Evolutionary conservation across 306 rosid genomes (phyloP).

Genomic region (Vachellia collinsii): DNA sequence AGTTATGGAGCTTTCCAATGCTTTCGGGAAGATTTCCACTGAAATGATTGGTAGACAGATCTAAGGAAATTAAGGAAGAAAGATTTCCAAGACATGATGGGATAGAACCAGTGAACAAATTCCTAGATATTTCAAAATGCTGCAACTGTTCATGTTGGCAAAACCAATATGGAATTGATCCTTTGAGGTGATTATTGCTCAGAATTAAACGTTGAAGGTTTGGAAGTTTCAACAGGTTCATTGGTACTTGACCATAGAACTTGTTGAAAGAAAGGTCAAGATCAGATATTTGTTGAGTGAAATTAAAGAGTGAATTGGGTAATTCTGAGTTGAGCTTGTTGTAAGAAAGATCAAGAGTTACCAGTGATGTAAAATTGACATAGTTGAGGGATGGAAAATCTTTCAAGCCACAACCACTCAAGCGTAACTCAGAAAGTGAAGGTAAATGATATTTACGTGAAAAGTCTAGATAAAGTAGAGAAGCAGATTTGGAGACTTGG

Average conservation of each 20-base stretch:
- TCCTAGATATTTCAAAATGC: no score
- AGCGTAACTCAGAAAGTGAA: neutral
- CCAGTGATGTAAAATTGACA: conserved; percentile 39
- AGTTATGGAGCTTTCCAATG: neutral
- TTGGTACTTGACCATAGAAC: no score
- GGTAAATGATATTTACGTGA: neutral
- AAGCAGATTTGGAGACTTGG: neutral
- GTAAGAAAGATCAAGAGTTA: conserved; percentile 13
- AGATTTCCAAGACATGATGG: neutral
- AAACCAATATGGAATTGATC: no score
- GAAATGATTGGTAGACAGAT: neutral
- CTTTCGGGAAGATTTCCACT: neutral
- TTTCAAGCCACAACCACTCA: neutral
- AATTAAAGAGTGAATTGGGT: conserved; percentile 1
- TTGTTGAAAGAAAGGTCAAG: no score
- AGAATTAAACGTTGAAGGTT: no score
- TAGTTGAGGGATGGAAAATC: neutral
- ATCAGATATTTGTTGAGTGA: neutral
- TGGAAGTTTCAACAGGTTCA: no score
- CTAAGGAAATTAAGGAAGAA: neutral
- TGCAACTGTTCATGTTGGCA: no score
- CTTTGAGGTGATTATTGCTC: no score
- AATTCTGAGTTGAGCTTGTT: neutral
- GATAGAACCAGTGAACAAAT: neutral
- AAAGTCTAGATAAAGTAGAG: neutral